Percentiles rank a stretch among this genome's conserved stretches.
Evolutionary conservation across 2,329 filamentous ascomycete genomes (phyloP).

Genomic region (Monilinia laxa): DNA sequence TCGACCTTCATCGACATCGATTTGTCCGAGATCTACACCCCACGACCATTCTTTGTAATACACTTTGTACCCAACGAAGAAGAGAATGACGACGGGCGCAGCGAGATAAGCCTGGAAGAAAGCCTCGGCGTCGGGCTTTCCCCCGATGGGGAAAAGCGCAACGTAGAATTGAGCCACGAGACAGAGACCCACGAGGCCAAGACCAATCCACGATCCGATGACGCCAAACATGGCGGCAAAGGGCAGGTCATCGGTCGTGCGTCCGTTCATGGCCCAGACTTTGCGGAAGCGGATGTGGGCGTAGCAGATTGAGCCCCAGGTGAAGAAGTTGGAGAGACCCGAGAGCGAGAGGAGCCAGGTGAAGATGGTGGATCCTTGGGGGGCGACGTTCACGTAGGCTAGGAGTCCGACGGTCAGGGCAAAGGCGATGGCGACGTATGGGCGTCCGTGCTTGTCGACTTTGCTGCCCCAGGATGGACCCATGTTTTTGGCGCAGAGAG

Average conservation of each 20-base stretch:
- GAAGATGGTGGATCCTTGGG: slow-evolving; percentile 60
- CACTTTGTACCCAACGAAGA: slow-evolving; percentile 68
- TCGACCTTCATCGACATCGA: slow-evolving; percentile 39
- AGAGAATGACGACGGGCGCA: slow-evolving; percentile 53
- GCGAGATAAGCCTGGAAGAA: slow-evolving; percentile 52
- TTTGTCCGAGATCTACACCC: slow-evolving; percentile 35
- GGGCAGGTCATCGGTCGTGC: slow-evolving; percentile 50
- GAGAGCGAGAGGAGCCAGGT: slow-evolving; percentile 72
- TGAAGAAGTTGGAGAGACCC: slow-evolving; percentile 71
- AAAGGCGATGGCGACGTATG: slow-evolving; percentile 52
- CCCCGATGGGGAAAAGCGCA: slow-evolving; percentile 52
- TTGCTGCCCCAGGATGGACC: slow-evolving; percentile 75
- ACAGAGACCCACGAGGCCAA: slow-evolving; percentile 65
- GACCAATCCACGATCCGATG: slow-evolving; percentile 66
- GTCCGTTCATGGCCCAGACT: slow-evolving; percentile 60
- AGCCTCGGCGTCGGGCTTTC: slow-evolving; percentile 42
- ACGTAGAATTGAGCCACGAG: slow-evolving; percentile 56
- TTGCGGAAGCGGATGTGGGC: slow-evolving; percentile 65
- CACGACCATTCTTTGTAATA: slow-evolving; percentile 41
- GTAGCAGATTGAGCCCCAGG: slow-evolving; percentile 68
- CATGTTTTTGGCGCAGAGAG: slow-evolving; percentile 82
- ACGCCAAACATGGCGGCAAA: slow-evolving; percentile 54
- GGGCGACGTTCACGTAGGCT: slow-evolving; percentile 60
- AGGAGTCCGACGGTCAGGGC: slow-evolving; percentile 58
- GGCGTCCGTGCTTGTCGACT: slow-evolving; percentile 78